A percentile compares a stretch with the other conserved stretches of the same genome.
Evolutionary conservation across 495 filamentous ascomycete species (phyloP).

Genomic region (Aspergillus mulundensis): DNA sequence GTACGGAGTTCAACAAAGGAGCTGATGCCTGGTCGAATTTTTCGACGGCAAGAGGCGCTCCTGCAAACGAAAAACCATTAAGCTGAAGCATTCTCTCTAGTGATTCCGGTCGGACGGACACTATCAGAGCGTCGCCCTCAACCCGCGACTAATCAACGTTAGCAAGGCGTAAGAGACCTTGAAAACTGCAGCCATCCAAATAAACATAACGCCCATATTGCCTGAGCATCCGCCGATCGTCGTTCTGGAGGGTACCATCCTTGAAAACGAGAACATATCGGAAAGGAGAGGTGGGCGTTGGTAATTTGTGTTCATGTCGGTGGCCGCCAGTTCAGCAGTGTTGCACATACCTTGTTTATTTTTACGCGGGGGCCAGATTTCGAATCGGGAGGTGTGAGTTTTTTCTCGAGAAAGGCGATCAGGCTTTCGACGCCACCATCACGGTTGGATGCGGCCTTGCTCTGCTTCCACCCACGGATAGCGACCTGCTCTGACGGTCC

Average conservation of each 20-base stretch:
- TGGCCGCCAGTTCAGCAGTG: constrained; percentile 44
- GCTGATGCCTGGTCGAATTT: constrained; percentile 26
- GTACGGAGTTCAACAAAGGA: constrained; percentile 21
- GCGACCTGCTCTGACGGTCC: constrained; percentile 39
- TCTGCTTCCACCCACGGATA: constrained; percentile 68
- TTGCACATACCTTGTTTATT: constrained; percentile 81
- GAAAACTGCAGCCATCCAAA: constrained; percentile 46
- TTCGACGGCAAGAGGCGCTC: constrained; percentile 53
- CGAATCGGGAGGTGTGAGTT: constrained; percentile 50
- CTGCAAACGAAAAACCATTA: constrained; percentile 63
- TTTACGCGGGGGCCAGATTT: constrained; percentile 54
- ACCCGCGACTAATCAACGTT: constrained; percentile 68
- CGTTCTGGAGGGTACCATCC: constrained; percentile 52
- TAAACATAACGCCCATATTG: constrained; percentile 30
- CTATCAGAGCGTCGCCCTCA: constrained; percentile 65
- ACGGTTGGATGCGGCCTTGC: constrained; percentile 64
- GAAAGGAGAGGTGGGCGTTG: constrained; percentile 50
- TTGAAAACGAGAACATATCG: constrained; percentile 54
- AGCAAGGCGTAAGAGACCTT: constrained; percentile 61
- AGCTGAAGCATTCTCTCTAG: constrained; percentile 56
- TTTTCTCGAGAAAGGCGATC: constrained; percentile 77
- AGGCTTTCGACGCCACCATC: constrained; percentile 71
- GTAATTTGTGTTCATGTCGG: constrained; percentile 48
- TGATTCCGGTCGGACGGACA: constrained; percentile 61
- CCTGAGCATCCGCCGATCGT: constrained; percentile 45